Evolutionary conservation across 1,284 basidiomycete species (phyloP).

Genomic region (Leucoagaricus sp.): DNA sequence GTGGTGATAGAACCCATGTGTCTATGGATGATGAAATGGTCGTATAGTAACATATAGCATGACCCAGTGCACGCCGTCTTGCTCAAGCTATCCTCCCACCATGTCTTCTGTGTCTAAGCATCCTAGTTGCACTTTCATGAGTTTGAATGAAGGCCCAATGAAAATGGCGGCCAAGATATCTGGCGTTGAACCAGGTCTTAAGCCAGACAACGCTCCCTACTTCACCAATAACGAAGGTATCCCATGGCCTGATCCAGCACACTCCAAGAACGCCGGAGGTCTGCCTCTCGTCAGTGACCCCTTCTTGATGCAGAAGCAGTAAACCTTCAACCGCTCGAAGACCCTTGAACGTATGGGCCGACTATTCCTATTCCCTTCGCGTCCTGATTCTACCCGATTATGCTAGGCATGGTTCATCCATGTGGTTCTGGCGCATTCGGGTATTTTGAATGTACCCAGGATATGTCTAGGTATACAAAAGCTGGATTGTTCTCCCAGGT

Average conservation of each 20-base stretch:
- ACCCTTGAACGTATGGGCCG: conserved; percentile 11
- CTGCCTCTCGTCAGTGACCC: conserved; percentile 14
- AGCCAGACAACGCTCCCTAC: conserved; percentile 13
- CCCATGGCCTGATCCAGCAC: conserved; percentile 13
- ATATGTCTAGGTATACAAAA: conserved; percentile 16
- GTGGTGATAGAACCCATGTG: no score
- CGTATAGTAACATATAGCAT: no score
- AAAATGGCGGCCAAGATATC: conserved; percentile 12
- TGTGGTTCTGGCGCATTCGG: conserved; percentile 15
- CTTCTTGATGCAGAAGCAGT: conserved; percentile 14
- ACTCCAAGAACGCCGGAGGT: conserved; percentile 16
- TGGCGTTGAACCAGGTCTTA: conserved; percentile 3
- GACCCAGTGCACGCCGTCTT: no score
- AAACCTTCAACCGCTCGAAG: conserved; percentile 12
- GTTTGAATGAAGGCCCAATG: conserved; percentile 12
- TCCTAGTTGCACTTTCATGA: conserved; percentile 10
- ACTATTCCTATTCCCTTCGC: background rate
- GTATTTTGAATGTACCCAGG: conserved; percentile 15
- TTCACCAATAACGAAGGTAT: conserved; percentile 18
- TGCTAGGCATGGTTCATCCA: conserved; percentile 15
- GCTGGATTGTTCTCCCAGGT: conserved; percentile 9
- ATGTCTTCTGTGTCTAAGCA: background rate
- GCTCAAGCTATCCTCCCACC: background rate
- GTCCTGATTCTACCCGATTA: background rate
- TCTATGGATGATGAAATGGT: background rate